phyloP scores from a whole-genome alignment of 108 stramenopile genomes.

The Discostella pseudostelligera region DNA sequence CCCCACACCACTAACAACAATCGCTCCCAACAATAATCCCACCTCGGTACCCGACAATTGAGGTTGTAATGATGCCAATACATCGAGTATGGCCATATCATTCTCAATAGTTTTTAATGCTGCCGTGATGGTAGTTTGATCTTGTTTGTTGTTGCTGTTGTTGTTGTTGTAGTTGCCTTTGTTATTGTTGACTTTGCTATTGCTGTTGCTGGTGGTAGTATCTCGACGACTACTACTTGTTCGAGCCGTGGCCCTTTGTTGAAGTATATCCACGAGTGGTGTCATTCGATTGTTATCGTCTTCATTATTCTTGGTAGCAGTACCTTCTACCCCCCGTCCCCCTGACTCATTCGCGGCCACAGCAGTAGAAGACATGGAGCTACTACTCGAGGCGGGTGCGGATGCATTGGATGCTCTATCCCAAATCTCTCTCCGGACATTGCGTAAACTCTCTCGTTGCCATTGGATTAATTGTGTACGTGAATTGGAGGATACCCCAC shows the following conservation, averaged over 20 bases:
- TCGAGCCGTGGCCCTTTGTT: not conserved
- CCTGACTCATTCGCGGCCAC: not conserved
- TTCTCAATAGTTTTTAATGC: conserved; percentile 35
- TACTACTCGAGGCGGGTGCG: not conserved
- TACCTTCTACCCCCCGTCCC: not conserved
- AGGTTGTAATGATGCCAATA: conserved; percentile 56
- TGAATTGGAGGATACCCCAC: not conserved
- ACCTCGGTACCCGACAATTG: conserved; percentile 69
- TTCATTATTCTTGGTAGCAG: not conserved
- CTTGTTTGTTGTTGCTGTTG: conserved; percentile 3
- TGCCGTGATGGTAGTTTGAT: conserved; percentile 24
- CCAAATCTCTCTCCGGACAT: conserved; percentile 2
- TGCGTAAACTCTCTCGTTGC: not conserved
- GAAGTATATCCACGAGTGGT: not conserved
- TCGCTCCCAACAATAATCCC: conserved; percentile 53
- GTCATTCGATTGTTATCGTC: not conserved
- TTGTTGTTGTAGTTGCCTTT: conserved; percentile 12
- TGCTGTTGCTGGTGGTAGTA: conserved; percentile 8
- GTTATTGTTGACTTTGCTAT: too few relatives aligned
- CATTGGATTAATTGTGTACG: conserved; percentile 7
- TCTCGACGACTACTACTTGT: not conserved
- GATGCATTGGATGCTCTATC: not conserved
- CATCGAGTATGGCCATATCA: conserved; percentile 70
- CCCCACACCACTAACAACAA: conserved; percentile 58
- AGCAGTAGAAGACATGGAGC: not conserved